A percentile compares a stretch with the other conserved stretches of the same genome.
Evolutionary conservation across 139 green algal species (phyloP).

Genomic region (Picochlorum sp.): DNA sequence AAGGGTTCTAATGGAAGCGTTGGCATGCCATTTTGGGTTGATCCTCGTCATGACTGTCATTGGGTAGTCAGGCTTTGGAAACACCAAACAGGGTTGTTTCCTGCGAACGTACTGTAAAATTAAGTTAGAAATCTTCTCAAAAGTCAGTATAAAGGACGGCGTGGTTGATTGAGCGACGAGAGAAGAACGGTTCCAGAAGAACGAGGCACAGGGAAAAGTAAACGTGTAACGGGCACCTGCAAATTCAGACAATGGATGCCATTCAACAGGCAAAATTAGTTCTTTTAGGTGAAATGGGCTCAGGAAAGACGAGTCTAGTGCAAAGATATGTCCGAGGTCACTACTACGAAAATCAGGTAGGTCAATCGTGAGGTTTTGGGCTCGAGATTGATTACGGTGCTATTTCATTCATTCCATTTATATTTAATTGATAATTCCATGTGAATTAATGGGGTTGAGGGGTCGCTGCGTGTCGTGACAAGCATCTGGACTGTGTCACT

Average conservation of each 20-base stretch:
- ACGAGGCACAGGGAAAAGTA: not conserved
- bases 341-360: slow-evolving; percentile 97
- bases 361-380: not conserved
- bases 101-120: too few relatives aligned
- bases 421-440: too few relatives aligned
- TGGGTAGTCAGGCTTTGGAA: too few relatives aligned
- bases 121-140: too few relatives aligned
- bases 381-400: too few relatives aligned
- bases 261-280: slow-evolving; percentile 74
- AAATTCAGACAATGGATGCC: slow-evolving; percentile 9
- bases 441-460: not conserved
- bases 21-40: too few relatives aligned
- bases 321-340: slow-evolving; percentile 93
- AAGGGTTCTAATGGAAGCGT: too few relatives aligned
- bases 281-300: slow-evolving; percentile 93
- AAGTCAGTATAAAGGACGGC: too few relatives aligned
- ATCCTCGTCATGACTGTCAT: too few relatives aligned
- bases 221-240: not conserved
- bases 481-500: not conserved
- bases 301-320: slow-evolving; percentile 90
- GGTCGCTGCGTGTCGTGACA: not conserved
- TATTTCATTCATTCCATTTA: not conserved
- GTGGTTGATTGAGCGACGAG: too few relatives aligned
- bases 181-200: too few relatives aligned
- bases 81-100: too few relatives aligned